Evolutionary conservation across 768 basidiomycete genomes (phyloP).

Genomic region (Aureoboletus auriporus): DNA sequence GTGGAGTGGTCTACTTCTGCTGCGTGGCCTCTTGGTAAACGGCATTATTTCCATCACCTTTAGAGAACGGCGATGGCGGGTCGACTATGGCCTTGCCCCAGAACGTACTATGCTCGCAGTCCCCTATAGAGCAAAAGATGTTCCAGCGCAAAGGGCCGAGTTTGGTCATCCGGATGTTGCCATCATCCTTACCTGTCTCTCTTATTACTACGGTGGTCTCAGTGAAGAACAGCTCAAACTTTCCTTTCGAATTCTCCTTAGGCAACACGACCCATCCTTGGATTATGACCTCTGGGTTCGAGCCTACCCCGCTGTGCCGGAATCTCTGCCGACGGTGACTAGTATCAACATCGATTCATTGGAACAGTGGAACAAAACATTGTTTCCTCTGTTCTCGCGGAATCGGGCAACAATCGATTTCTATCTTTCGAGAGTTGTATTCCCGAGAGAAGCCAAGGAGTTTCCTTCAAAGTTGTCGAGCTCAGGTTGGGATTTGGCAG

Average conservation of each 20-base stretch:
- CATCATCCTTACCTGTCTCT: constrained; percentile 42
- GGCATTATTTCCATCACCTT: constrained; percentile 40
- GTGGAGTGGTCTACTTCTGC: constrained; percentile 39
- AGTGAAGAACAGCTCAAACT: constrained; percentile 33
- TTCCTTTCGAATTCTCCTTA: constrained; percentile 37
- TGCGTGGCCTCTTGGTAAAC: constrained; percentile 41
- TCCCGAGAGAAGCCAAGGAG: constrained; percentile 47
- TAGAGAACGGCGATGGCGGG: constrained; percentile 42
- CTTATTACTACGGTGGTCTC: constrained; percentile 48
- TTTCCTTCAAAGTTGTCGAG: constrained; percentile 35
- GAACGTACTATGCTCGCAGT: constrained; percentile 45
- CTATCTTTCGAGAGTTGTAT: constrained; percentile 42
- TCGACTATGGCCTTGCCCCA: constrained; percentile 47
- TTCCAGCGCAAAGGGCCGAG: constrained; percentile 42
- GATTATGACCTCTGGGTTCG: constrained; percentile 42
- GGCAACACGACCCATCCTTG: constrained; percentile 36
- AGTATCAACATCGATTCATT: constrained; percentile 42
- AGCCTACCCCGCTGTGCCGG: constrained; percentile 22
- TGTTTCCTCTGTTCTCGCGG: constrained; percentile 34
- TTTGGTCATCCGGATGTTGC: constrained; percentile 52
- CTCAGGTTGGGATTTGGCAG: constrained; percentile 52
- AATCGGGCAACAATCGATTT: constrained; percentile 44
- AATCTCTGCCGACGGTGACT: constrained; percentile 26
- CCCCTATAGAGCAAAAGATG: constrained; percentile 52
- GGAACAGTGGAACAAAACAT: constrained; percentile 21